Evolutionary conservation across 2,329 filamentous ascomycete genomes (phyloP).

Genomic region (Setomelanomma holmii): DNA sequence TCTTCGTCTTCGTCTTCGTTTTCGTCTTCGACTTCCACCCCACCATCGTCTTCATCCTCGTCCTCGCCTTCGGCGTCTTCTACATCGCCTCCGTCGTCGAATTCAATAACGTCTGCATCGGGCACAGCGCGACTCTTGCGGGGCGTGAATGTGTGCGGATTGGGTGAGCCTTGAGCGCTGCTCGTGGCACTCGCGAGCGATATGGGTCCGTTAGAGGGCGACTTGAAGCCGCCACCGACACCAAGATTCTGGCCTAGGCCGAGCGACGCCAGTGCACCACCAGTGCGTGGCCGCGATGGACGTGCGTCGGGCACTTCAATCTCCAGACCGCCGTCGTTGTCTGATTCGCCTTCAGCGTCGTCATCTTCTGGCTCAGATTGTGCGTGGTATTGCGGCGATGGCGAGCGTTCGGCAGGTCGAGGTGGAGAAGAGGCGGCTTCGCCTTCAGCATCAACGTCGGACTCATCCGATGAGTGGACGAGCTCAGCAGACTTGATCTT

Average conservation of each 20-base stretch:
- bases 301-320: slow-evolving; percentile 43
- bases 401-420: slow-evolving; percentile 21
- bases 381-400: slow-evolving; percentile 16
- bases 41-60: slow-evolving; percentile 38
- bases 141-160: slow-evolving; percentile 20
- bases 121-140: slow-evolving; percentile 21
- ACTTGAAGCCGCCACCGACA: slow-evolving; percentile 25
- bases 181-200: slow-evolving; percentile 53
- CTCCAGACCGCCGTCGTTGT: slow-evolving; percentile 35
- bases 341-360: slow-evolving; percentile 31
- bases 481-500: slow-evolving; percentile 45
- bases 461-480: slow-evolving; percentile 40
- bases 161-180: slow-evolving; percentile 40
- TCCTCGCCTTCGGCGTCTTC: slow-evolving; percentile 30
- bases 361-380: slow-evolving; percentile 22
- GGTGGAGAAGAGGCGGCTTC: slow-evolving; percentile 19
- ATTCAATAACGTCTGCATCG: slow-evolving; percentile 47
- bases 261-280: slow-evolving; percentile 29
- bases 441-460: slow-evolving; percentile 29
- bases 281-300: slow-evolving; percentile 20
- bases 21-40: slow-evolving; percentile 20
- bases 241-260: slow-evolving; percentile 38
- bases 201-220: slow-evolving; percentile 50
- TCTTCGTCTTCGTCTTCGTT: slow-evolving; percentile 34
- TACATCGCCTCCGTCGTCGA: slow-evolving; percentile 37